Evolutionary conservation across 2,329 filamentous ascomycete genomes (phyloP).

Genomic region (Monosporascus sp.): DNA sequence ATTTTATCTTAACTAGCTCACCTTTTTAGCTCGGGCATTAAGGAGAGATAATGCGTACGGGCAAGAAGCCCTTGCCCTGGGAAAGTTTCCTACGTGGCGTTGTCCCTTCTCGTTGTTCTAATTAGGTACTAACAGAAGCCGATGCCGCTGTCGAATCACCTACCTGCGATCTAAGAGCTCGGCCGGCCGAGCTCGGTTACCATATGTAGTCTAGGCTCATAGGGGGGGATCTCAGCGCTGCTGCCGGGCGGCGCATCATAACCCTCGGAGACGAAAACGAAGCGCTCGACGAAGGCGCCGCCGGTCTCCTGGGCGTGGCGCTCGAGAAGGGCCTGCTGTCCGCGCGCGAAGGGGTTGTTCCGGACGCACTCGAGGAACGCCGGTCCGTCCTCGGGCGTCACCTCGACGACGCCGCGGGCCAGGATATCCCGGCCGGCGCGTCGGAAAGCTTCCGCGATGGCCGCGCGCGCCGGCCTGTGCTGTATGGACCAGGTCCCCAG

Average conservation of each 20-base stretch:
- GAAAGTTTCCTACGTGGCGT: too few relatives aligned
- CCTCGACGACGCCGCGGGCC: conserved; percentile 1
- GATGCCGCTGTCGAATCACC: too few relatives aligned
- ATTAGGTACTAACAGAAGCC: too few relatives aligned
- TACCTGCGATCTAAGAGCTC: too few relatives aligned
- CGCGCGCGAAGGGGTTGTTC: conserved; percentile 6
- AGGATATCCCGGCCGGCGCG: background rate
- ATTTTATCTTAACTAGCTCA: too few relatives aligned
- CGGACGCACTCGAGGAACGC: background rate
- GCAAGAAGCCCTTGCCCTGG: too few relatives aligned
- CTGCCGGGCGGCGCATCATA: background rate
- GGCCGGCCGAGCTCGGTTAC: background rate
- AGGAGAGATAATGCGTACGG: too few relatives aligned
- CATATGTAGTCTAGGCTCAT: background rate
- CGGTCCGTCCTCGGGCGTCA: background rate
- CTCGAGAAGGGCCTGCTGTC: conserved; percentile 2
- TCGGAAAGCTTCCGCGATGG: background rate
- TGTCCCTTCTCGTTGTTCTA: too few relatives aligned
- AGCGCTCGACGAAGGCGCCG: conserved; percentile 5
- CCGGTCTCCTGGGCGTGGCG: conserved; percentile 2
- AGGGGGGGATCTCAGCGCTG: background rate
- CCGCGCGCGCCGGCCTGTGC: background rate
- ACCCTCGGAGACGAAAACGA: conserved; percentile 8
- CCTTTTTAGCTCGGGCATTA: too few relatives aligned
- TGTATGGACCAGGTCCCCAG: conserved; percentile 1